Evolutionary conservation across 2,329 filamentous ascomycete species (phyloP).

Genomic region (Stromatinia cepivora): DNA sequence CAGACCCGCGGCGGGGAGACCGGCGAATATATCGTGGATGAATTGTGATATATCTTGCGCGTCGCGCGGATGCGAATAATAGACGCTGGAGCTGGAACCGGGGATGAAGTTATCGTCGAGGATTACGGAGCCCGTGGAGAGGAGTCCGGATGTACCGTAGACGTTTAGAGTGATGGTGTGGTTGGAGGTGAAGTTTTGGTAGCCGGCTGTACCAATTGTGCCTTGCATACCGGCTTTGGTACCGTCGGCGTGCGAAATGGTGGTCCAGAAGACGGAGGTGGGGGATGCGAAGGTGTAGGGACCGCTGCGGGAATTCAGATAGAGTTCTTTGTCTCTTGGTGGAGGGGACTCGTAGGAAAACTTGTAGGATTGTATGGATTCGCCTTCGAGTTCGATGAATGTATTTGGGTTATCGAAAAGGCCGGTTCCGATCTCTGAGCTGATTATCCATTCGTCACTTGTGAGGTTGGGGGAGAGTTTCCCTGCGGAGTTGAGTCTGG

Average conservation of each 20-base stretch:
- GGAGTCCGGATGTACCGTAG: conserved; percentile 56
- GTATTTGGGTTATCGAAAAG: conserved; percentile 59
- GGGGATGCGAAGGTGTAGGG: conserved; percentile 55
- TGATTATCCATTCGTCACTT: conserved; percentile 49
- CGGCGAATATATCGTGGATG: conserved; percentile 52
- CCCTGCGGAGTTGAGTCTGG: conserved; percentile 42
- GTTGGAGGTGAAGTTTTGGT: conserved; percentile 43
- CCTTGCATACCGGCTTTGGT: conserved; percentile 50
- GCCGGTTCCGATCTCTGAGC: conserved; percentile 49
- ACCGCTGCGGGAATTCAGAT: conserved; percentile 50
- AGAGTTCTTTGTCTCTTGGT: conserved; percentile 47
- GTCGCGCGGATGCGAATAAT: conserved; percentile 51
- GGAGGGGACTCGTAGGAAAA: conserved; percentile 50
- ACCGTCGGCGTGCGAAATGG: conserved; percentile 47
- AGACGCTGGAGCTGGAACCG: conserved; percentile 46
- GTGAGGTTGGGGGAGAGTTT: conserved; percentile 41
- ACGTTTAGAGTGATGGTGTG: conserved; percentile 57
- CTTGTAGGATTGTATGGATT: conserved; percentile 49
- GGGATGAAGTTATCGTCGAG: conserved; percentile 49
- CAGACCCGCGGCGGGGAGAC: conserved; percentile 46
- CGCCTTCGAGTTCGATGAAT: conserved; percentile 50
- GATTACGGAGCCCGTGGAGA: conserved; percentile 49
- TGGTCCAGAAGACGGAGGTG: conserved; percentile 55
- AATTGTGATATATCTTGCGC: conserved; percentile 51
- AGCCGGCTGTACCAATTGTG: conserved; percentile 52